Conservation (phyloP, 192 early-diverging fungal genomes). For the Mortierella claussenii region DNA sequence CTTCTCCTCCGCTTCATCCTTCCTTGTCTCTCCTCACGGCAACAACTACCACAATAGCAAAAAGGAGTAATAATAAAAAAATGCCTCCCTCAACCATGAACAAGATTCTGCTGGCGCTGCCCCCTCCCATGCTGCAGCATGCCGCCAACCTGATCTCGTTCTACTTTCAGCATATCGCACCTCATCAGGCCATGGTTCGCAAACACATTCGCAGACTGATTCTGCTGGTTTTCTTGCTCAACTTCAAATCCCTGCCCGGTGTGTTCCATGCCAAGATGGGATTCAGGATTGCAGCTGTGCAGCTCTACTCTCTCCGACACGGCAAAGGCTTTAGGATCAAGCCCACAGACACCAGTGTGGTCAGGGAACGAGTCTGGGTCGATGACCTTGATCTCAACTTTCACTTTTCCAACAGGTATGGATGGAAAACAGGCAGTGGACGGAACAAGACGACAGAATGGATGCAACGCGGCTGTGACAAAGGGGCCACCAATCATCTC, state of each 20-base stretch:
- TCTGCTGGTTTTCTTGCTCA: slow-evolving; percentile 29
- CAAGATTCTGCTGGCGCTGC: slow-evolving; percentile 37
- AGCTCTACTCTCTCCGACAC: slow-evolving; percentile 39
- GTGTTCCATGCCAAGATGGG: slow-evolving; percentile 51
- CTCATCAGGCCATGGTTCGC: slow-evolving; percentile 16
- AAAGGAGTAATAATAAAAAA: not conserved
- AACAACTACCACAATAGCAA: not conserved
- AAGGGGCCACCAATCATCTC: no score
- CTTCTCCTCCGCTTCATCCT: not conserved
- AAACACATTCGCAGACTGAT: slow-evolving; percentile 40
- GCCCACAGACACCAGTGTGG: slow-evolving; percentile 35
- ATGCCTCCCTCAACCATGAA: slow-evolving; percentile 50
- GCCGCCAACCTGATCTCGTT: slow-evolving; percentile 46
- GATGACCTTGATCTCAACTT: slow-evolving; percentile 50
- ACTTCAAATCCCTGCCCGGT: slow-evolving; percentile 46
- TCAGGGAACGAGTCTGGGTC: slow-evolving; percentile 41
- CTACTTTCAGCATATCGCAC: slow-evolving; percentile 47
- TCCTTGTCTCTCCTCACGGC: not conserved
- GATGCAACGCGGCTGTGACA: no score
- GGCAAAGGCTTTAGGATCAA: slow-evolving; percentile 39
- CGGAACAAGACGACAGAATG: no score
- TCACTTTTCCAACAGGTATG: slow-evolving; percentile 54
- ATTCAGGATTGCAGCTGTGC: slow-evolving; percentile 29
- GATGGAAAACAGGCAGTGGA: no score
- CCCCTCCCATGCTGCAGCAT: slow-evolving; percentile 35